Conservation (phyloP, 495 filamentous ascomycete species). For the Lasiosphaeria hispida region DNA sequence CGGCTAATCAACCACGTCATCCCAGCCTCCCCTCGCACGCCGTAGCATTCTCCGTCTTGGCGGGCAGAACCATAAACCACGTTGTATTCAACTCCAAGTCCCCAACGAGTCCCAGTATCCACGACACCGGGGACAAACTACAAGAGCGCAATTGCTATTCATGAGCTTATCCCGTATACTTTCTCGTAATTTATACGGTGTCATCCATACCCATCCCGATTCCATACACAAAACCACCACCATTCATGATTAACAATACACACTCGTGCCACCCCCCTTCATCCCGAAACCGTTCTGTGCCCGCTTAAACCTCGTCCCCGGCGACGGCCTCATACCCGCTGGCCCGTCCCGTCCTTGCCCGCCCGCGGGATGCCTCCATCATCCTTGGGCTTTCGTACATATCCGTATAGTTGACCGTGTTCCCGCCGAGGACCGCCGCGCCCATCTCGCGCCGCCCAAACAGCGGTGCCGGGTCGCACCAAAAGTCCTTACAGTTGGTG, state of each 20-base stretch:
- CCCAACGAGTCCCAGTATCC: too few species aligned
- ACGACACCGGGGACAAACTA: too few species aligned
- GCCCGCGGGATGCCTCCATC: constrained; percentile 44
- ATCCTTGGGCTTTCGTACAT: constrained; percentile 82
- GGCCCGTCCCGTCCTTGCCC: constrained; percentile 23
- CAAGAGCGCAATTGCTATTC: too few species aligned
- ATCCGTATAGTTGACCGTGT: constrained; percentile 76
- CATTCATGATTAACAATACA: background rate
- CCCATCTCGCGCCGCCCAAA: constrained; percentile 74
- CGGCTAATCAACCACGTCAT: too few species aligned
- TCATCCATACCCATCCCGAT: too few species aligned
- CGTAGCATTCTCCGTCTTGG: too few species aligned
- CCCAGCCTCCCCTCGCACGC: too few species aligned
- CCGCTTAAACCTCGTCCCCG: constrained; percentile 38
- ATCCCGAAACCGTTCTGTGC: background rate
- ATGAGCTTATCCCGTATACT: too few species aligned
- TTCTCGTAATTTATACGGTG: too few species aligned
- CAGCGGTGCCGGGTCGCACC: constrained; percentile 82
- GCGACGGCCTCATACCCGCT: constrained; percentile 48
- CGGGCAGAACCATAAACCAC: too few species aligned
- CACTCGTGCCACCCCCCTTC: background rate
- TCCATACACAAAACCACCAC: too few species aligned
- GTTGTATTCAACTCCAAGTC: too few species aligned
- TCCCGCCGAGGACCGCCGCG: constrained; percentile 71
- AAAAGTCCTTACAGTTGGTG: constrained; percentile 93